Base-by-base conservation (phyloP, 73 alveolate genomes). In the Halteria grandinella region DNA sequence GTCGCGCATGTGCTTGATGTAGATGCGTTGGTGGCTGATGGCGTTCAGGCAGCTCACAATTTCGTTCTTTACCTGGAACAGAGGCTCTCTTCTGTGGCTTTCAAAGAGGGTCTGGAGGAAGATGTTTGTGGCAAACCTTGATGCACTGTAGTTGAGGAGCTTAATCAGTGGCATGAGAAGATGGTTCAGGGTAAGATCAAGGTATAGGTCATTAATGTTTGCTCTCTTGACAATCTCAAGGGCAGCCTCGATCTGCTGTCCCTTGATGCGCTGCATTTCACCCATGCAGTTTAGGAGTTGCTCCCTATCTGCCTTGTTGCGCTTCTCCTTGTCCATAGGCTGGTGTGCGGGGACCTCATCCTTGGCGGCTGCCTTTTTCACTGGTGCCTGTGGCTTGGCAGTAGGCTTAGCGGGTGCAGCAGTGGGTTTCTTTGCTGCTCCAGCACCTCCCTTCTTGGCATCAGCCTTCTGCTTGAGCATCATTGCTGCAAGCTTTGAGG, bases 61-160 rank as follows among this genome's bases (percentile, higher is more conserved):
- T 33, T 45, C 50, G 18, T 43, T 17, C 43, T 40, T 52, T 23
- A 54, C 69, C 10, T 47, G 60, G 34, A 49, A 37, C 37, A 79
- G 43, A 7, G 89, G 89, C 18, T 47, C 54, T 15, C 23, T 45
- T 55, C 64, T 66, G 28, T 66, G 64, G 18, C 36, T 15, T 1
- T 32, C 25, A 31, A 79, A 31, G 18, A 64, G 18, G 5, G 5
- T 21, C 20, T 29, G 6, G 21, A 79, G 36, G 70, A 59, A 51
- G 29, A 44, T 28, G 32, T n/a, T 12, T 1, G 79, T 33, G 10
- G 47, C 23, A 69, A 64, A 79, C 29, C 44, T 63, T 1, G 89
- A 34, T 29, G n/a, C n/a, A 2, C 77, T 41, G 40, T 64, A 66
- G 69, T 64, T 62, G 48, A 79, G 82, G 7, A 79, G 55, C 15